Evolutionary conservation across 176 grass and related monocot genomes (phyloP).

Genomic region (Puccinellia tenuiflora): DNA sequence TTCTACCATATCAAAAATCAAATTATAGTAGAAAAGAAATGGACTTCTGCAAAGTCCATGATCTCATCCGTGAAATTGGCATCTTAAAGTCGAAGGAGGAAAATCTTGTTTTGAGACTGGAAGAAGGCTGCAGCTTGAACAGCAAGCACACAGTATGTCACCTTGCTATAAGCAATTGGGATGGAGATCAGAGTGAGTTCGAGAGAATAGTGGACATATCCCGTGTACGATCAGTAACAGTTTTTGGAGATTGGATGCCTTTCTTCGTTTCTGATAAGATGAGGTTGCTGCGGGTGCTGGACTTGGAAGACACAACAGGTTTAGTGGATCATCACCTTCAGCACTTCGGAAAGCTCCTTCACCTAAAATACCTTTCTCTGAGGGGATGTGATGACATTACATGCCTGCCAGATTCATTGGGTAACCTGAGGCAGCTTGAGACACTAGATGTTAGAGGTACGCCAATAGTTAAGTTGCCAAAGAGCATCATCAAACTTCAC

Average conservation of each 20-base stretch:
- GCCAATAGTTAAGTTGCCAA: accelerated
- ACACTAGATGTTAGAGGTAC: neutral
- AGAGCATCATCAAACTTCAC: too few species aligned
- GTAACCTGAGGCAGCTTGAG: neutral
- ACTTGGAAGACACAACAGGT: neutral
- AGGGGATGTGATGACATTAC: neutral
- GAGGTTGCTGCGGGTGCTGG: conserved; percentile 25
- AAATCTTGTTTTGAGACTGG: too few species aligned
- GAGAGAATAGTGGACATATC: neutral
- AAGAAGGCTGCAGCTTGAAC: too few species aligned
- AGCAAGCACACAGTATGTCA: neutral
- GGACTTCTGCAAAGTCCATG: conserved; percentile 17
- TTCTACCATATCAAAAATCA: neutral
- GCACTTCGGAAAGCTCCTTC: neutral
- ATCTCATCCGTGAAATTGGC: neutral
- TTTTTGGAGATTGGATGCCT: neutral
- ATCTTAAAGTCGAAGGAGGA: too few species aligned
- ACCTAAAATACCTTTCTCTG: conserved; percentile 19
- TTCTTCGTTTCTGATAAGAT: neutral
- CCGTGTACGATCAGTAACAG: conserved; percentile 8
- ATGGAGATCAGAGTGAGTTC: neutral
- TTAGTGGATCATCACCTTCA: neutral
- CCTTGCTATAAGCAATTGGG: neutral
- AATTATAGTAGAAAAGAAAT: neutral
- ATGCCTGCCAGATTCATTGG: neutral